Percentiles rank a stretch among this genome's conserved stretches.
Evolutionary conservation across 2,329 filamentous ascomycete species (phyloP).

Genomic region (Hypoxylon sp.): DNA sequence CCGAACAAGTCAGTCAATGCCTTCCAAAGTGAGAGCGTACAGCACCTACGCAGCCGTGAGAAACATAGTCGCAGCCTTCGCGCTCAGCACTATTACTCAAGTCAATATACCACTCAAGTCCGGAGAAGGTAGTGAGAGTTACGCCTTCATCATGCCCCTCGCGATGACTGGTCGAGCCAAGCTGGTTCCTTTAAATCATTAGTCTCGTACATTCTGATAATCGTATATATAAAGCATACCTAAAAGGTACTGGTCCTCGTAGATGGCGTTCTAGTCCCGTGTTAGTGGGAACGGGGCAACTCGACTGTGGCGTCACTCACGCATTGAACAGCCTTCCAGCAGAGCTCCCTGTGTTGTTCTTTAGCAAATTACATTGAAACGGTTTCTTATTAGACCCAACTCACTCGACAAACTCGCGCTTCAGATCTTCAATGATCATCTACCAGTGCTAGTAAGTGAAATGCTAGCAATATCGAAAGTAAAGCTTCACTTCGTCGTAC

Average conservation of each 20-base stretch:
- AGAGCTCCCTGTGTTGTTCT: background rate
- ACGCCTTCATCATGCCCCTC: slow-evolving; percentile 6
- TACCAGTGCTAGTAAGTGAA: background rate
- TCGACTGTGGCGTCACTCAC: background rate
- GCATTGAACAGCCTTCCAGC: slow-evolving; percentile 2
- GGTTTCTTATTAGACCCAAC: background rate
- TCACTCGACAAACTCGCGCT: background rate
- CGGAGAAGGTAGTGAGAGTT: background rate
- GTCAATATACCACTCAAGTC: background rate
- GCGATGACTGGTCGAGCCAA: slow-evolving; percentile 79
- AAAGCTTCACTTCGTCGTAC: background rate
- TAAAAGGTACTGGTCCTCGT: slow-evolving; percentile 63
- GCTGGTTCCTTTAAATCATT: slow-evolving; percentile 63
- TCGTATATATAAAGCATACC: background rate
- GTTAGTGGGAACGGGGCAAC: background rate
- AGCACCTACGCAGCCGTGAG: slow-evolving; percentile 34
- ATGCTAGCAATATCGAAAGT: background rate
- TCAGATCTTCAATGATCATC: slow-evolving; percentile 3
- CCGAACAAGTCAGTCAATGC: slow-evolving; percentile 5
- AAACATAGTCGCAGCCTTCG: slow-evolving; percentile 58
- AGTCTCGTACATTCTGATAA: slow-evolving; percentile 57
- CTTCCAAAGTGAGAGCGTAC: background rate
- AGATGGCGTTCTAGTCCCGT: slow-evolving; percentile 58
- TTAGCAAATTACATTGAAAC: background rate
- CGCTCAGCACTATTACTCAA: slow-evolving; percentile 49